These are phyloP conservation scores for Lasiodiplodia sp. DNA, from an alignment of 2,329 filamentous ascomycete species.

Conservation along the genomic window DNA sequence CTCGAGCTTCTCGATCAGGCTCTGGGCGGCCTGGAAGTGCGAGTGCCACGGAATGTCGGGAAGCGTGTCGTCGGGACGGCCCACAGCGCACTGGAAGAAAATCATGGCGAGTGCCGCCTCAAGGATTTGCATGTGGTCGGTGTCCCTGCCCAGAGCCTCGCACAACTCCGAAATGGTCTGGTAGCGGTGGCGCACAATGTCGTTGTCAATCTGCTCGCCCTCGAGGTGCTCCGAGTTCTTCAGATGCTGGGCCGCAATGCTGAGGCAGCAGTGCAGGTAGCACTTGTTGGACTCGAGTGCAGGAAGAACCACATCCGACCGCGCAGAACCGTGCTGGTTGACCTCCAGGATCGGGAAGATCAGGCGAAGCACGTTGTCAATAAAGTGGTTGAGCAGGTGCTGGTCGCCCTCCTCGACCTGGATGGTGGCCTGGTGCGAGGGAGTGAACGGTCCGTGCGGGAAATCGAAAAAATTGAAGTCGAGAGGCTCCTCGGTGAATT, in stretches of 20 bases:
- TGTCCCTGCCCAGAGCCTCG: constrained; percentile 78
- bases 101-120: constrained; percentile 95
- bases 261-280: constrained; percentile 95
- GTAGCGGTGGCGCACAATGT: constrained; percentile 92
- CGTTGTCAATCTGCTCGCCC: constrained; percentile 79
- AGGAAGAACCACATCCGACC: constrained; percentile 82
- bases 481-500: constrained; percentile 62
- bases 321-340: constrained; percentile 83
- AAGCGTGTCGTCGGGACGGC: constrained; percentile 81
- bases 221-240: constrained; percentile 75
- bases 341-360: constrained; percentile 93
- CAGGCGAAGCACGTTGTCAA: constrained; percentile 83
- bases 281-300: constrained; percentile 90
- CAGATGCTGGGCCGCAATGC: constrained; percentile 89
- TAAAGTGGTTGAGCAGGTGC: constrained; percentile 86
- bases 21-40: constrained; percentile 91
- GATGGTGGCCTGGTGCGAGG: constrained; percentile 70
- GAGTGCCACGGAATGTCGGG: constrained; percentile 96
- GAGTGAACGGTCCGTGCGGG: constrained; percentile 69
- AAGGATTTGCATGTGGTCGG: constrained; percentile 84
- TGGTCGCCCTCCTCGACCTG: constrained; percentile 89
- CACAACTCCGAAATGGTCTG: constrained; percentile 87
- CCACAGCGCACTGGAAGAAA: constrained; percentile 93
- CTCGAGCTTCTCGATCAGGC: constrained; percentile 83
- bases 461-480: constrained; percentile 87